Conservation (phyloP, 176 grass and related monocot species). For the Oropetium thomaeum region DNA sequence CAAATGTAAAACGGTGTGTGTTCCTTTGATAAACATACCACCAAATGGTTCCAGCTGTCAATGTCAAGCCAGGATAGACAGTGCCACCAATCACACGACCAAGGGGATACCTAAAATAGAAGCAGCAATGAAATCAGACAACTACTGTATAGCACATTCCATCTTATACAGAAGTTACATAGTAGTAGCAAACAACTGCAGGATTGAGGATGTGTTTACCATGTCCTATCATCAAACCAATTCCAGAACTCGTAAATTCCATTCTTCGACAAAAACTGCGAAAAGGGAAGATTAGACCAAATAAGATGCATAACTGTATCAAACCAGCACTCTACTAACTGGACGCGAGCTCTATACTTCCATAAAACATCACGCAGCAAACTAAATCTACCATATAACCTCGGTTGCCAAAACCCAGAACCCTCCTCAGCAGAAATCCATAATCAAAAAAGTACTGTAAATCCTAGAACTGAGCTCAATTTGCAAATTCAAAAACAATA, state of each 20-base stretch:
- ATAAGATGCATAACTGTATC: not conserved
- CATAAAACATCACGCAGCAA: slow-evolving; percentile 9
- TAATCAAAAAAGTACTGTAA: not conserved
- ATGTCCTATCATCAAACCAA: slow-evolving; percentile 99
- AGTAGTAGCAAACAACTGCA: not conserved
- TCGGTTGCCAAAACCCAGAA: slow-evolving; percentile 49
- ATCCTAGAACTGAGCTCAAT: not conserved
- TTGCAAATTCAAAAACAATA: not conserved
- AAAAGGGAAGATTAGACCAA: slow-evolving; percentile 32
- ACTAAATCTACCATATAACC: slow-evolving; percentile 8
- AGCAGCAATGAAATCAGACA: not conserved
- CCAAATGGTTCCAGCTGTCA: slow-evolving; percentile 97
- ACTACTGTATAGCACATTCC: not conserved
- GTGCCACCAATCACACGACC: slow-evolving; percentile 97
- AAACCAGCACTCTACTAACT: not conserved
- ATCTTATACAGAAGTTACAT: not conserved
- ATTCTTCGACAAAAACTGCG: slow-evolving; percentile 98
- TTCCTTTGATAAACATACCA: slow-evolving; percentile 46
- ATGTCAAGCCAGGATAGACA: slow-evolving; percentile 94
- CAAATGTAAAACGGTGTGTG: not conserved
- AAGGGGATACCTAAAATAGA: slow-evolving; percentile 84
- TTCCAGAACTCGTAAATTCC: slow-evolving; percentile 99
- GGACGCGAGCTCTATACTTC: not conserved
- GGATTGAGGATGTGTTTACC: slow-evolving; percentile 37
- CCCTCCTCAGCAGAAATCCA: not conserved